Conservation (phyloP, 345 rosid genomes). For the Angophora floribunda region DNA sequence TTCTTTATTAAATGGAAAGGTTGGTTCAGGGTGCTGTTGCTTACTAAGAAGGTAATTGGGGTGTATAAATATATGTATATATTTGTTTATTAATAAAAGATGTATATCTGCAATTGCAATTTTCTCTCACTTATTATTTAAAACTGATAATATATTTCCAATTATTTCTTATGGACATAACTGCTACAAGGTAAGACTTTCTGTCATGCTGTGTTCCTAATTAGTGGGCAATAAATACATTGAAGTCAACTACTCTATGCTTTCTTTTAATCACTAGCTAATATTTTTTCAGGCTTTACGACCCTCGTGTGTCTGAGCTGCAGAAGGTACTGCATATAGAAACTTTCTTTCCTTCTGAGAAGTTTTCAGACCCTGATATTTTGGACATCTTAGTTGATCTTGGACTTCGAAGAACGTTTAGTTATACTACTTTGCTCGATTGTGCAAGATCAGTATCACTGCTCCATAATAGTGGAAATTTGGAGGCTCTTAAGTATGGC, state of each 20-base stretch:
- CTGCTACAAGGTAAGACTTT: neutral
- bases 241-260: neutral
- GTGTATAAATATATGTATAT: neutral
- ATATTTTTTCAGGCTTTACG: constrained; percentile 72
- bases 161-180: neutral
- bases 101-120: neutral
- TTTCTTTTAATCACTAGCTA: neutral
- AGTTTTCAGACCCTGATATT: constrained; percentile 60
- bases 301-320: constrained; percentile 75
- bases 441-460: constrained; percentile 71
- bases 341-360: constrained; percentile 71
- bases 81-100: neutral
- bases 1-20: neutral
- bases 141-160: neutral
- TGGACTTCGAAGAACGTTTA: constrained; percentile 66
- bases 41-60: neutral
- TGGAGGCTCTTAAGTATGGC: constrained; percentile 45
- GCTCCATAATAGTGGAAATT: constrained; percentile 47
- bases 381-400: constrained; percentile 61
- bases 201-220: neutral
- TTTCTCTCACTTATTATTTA: neutral
- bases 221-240: neutral
- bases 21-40: neutral
- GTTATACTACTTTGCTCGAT: constrained; percentile 63
- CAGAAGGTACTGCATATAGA: constrained; percentile 54